Conservation (phyloP, 2,329 filamentous ascomycete genomes). For the Apiospora sp. region DNA sequence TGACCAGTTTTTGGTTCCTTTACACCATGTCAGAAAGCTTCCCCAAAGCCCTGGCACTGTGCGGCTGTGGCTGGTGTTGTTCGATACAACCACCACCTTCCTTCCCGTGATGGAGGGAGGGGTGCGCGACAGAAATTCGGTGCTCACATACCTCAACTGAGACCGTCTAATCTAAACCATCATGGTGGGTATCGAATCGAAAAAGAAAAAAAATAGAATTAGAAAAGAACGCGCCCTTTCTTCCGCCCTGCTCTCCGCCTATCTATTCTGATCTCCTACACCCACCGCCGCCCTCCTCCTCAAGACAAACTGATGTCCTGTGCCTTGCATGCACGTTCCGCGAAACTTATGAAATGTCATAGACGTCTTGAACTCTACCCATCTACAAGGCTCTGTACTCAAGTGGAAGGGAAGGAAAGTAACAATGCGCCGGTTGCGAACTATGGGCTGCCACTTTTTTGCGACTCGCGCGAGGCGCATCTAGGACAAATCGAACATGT, state of each 20-base stretch:
- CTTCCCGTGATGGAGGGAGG: conserved; percentile 10
- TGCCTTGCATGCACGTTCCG: conserved; percentile 15
- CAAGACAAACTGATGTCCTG: conserved; percentile 20
- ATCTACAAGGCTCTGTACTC: not conserved
- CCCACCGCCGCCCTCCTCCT: not conserved
- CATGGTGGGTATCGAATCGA: conserved; percentile 13
- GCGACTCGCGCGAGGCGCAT: conserved; percentile 6
- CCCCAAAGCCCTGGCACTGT: not conserved
- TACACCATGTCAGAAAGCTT: not conserved
- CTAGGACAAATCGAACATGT: not conserved
- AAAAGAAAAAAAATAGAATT: not conserved
- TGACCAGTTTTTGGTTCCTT: not conserved
- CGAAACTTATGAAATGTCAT: not conserved
- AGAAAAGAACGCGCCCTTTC: not conserved
- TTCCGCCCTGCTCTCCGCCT: not conserved
- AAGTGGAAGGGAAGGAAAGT: not conserved
- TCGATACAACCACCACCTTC: not conserved
- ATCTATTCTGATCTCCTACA: conserved; percentile 17
- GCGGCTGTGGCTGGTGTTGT: conserved; percentile 2
- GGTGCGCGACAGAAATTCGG: conserved; percentile 4
- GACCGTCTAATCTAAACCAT: conserved; percentile 9
- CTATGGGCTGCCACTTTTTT: conserved; percentile 3
- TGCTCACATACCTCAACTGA: conserved; percentile 21
- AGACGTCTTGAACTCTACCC: conserved; percentile 5
- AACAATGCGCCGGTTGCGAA: not conserved